Percentiles rank a stretch among this genome's conserved stretches.
phyloP scores from a whole-genome alignment of 352 stramenopile genomes.

The Phytophthora aleatoria region DNA sequence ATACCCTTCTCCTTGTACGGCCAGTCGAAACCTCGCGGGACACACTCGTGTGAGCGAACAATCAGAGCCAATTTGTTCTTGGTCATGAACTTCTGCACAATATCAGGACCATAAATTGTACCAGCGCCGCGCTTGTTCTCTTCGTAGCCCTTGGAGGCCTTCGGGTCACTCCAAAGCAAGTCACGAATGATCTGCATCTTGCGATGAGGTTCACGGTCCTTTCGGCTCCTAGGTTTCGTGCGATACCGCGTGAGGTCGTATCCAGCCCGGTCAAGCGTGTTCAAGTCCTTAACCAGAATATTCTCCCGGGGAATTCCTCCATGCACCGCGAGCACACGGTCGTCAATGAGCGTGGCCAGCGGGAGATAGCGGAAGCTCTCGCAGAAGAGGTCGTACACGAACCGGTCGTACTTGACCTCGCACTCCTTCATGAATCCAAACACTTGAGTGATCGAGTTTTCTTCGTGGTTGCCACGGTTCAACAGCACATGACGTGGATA shows the following conservation, averaged over 20 bases:
- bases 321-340: constrained; percentile 77
- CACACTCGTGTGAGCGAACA: constrained; percentile 87
- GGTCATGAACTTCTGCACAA: constrained; percentile 87
- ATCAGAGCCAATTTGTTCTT: constrained; percentile 85
- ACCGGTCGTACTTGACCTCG: constrained; percentile 82
- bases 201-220: constrained; percentile 56
- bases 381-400: constrained; percentile 83
- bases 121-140: constrained; percentile 85
- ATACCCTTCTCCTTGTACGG: constrained; percentile 82
- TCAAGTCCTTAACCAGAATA: constrained; percentile 60
- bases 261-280: constrained; percentile 57
- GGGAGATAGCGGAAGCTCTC: constrained; percentile 81
- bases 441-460: constrained; percentile 84
- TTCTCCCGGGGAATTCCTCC: constrained; percentile 78
- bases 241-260: constrained; percentile 83
- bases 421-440: constrained; percentile 91
- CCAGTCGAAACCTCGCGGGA: constrained; percentile 82
- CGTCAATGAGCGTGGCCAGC: constrained; percentile 76
- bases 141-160: constrained; percentile 63
- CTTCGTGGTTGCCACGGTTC: constrained; percentile 89
- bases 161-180: constrained; percentile 85
- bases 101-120: constrained; percentile 75
- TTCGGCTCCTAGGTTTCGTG: constrained; percentile 57
- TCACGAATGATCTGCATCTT: constrained; percentile 82
- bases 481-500: constrained; percentile 75